A percentile compares a stretch with the other conserved stretches of the same genome.
These are phyloP conservation scores for Vinca major DNA, from an alignment of 305 asterid species.

Conservation along the genomic window DNA sequence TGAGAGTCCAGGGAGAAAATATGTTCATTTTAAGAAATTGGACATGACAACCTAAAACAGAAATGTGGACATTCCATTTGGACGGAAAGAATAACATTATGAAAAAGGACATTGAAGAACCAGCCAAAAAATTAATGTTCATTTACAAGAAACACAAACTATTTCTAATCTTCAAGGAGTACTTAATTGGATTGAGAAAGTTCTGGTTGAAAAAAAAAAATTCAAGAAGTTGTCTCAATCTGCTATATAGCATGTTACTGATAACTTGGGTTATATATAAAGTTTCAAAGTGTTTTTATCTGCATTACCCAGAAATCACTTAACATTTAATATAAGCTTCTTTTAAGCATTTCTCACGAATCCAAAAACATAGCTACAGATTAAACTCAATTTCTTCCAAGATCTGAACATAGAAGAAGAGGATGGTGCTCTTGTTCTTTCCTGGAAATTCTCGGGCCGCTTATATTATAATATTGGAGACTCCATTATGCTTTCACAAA, in stretches of 20 bases:
- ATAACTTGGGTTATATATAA: background rate
- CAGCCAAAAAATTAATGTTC: background rate
- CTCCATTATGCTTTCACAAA: background rate
- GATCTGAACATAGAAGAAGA: conserved; percentile 9
- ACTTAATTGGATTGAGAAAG: background rate
- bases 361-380: background rate
- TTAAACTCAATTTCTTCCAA: conserved; percentile 6
- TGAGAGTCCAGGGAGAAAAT: no score
- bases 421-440: conserved; percentile 6
- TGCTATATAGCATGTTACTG: background rate
- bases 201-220: background rate
- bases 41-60: no score
- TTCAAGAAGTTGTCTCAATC: background rate
- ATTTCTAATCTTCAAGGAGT: background rate
- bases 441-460: background rate
- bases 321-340: background rate
- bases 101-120: background rate
- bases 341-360: conserved; percentile 1
- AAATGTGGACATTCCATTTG: no score
- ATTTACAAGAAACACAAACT: background rate
- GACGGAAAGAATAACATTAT: background rate
- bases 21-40: no score
- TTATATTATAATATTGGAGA: background rate
- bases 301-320: background rate
- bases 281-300: background rate